Conservation (phyloP, 106 monocot genomes). For the Xerophyta viscosa region DNA sequence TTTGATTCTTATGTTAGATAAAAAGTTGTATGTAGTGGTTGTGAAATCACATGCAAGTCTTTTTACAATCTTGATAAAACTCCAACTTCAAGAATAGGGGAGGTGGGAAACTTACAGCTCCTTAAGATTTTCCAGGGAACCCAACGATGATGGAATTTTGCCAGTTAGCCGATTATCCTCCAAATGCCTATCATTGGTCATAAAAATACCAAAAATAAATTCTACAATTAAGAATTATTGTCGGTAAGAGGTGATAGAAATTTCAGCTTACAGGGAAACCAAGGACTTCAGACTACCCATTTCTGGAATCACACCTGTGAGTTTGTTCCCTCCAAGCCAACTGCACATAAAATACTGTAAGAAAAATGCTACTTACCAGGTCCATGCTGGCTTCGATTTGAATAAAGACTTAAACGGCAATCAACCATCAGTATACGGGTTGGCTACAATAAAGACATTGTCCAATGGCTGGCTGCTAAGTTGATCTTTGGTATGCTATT, state of each 20-base stretch:
- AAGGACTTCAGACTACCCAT: slow-evolving; percentile 38
- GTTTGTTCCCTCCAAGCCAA: slow-evolving; percentile 49
- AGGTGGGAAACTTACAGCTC: slow-evolving; percentile 32
- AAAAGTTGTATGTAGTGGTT: background rate
- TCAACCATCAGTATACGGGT: too few species aligned
- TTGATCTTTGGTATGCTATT: too few species aligned
- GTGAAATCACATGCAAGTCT: background rate
- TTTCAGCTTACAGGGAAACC: slow-evolving; percentile 43
- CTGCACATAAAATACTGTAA: slow-evolving; percentile 12
- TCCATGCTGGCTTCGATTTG: too few species aligned
- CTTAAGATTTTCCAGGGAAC: slow-evolving; percentile 24
- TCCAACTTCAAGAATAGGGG: too few species aligned
- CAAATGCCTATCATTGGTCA: slow-evolving; percentile 37
- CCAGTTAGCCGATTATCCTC: slow-evolving; percentile 45
- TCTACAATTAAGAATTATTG: background rate
- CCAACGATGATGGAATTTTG: slow-evolving; percentile 32
- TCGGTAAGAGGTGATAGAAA: background rate
- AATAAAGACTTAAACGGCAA: too few species aligned
- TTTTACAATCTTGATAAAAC: too few species aligned
- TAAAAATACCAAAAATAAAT: background rate
- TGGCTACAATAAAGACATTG: too few species aligned
- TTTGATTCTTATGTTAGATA: background rate
- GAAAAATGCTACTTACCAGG: too few species aligned
- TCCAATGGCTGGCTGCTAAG: too few species aligned
- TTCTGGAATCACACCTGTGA: slow-evolving; percentile 63